These are phyloP conservation scores for Daphne laureola DNA, from an alignment of 441 rosid genomes.

Conservation along the genomic window DNA sequence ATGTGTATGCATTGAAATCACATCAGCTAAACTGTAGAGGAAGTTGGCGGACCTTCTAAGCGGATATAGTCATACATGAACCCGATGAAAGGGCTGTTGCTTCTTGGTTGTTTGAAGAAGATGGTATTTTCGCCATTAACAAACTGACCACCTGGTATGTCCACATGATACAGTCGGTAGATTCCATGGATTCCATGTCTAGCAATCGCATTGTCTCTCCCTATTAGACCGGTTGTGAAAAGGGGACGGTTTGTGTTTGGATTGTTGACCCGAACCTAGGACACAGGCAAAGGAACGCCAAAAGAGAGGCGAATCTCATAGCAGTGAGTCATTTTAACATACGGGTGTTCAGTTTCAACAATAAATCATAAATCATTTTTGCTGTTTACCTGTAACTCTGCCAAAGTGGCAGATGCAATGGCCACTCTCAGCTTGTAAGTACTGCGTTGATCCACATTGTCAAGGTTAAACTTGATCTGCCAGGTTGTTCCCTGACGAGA, in stretches of 20 bases:
- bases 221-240: conserved; percentile 61
- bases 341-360: too few relatives aligned
- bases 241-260: conserved; percentile 40
- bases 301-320: neutral
- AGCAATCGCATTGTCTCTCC: conserved; percentile 73
- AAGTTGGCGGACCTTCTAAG: conserved; percentile 51
- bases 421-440: conserved; percentile 67
- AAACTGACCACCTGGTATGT: conserved; percentile 36
- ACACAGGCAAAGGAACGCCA: neutral
- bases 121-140: conserved; percentile 55
- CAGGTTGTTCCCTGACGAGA: conserved; percentile 59
- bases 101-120: conserved; percentile 60
- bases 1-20: neutral
- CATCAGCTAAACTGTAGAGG: neutral
- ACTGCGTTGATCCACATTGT: conserved; percentile 29
- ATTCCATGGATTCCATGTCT: conserved; percentile 66
- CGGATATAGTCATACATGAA: conserved; percentile 90
- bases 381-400: conserved; percentile 69
- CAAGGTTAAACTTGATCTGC: conserved; percentile 72
- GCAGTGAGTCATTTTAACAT: neutral
- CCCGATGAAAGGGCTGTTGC: conserved; percentile 59
- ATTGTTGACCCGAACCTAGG: conserved; percentile 58
- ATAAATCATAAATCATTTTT: neutral
- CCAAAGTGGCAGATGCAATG: conserved; percentile 78
- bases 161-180: conserved; percentile 42